A percentile compares a stretch with the other conserved stretches of the same genome.
Conservation (phyloP, 768 basidiomycete genomes). For the Mycena rebaudengoi region DNA sequence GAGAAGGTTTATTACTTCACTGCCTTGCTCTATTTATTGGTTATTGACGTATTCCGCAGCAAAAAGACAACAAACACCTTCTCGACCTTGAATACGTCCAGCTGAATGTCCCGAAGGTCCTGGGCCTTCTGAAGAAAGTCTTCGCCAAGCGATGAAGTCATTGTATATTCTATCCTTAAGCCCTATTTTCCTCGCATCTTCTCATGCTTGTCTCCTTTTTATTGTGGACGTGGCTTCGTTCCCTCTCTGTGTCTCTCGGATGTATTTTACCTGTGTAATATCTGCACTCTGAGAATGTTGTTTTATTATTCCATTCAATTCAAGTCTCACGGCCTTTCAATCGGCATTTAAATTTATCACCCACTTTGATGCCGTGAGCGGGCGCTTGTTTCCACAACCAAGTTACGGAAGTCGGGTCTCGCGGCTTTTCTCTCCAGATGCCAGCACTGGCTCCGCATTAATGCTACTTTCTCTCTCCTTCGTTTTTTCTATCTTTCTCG, state of each 20-base stretch:
- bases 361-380: no score
- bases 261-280: slow-evolving; percentile 30
- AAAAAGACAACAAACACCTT: slow-evolving; percentile 98
- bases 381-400: no score
- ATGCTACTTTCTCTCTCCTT: slow-evolving; percentile 14
- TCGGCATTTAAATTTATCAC: background rate
- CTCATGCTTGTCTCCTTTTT: slow-evolving; percentile 23
- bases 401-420: no score
- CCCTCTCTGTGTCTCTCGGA: slow-evolving; percentile 16
- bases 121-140: slow-evolving; percentile 92
- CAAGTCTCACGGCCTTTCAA: background rate
- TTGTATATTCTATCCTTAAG: slow-evolving; percentile 39
- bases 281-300: slow-evolving; percentile 29
- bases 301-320: background rate
- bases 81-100: slow-evolving; percentile 98
- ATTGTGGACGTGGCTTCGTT: slow-evolving; percentile 23
- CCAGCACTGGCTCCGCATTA: background rate
- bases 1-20: slow-evolving; percentile 77
- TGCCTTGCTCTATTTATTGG: background rate
- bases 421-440: background rate
- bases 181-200: slow-evolving; percentile 24
- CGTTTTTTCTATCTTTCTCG: slow-evolving; percentile 30
- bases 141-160: slow-evolving; percentile 82
- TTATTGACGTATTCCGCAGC: slow-evolving; percentile 56
- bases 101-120: slow-evolving; percentile 94